phyloP scores from a whole-genome alignment of 2,329 filamentous ascomycete genomes.

The Biscogniauxia marginata region DNA sequence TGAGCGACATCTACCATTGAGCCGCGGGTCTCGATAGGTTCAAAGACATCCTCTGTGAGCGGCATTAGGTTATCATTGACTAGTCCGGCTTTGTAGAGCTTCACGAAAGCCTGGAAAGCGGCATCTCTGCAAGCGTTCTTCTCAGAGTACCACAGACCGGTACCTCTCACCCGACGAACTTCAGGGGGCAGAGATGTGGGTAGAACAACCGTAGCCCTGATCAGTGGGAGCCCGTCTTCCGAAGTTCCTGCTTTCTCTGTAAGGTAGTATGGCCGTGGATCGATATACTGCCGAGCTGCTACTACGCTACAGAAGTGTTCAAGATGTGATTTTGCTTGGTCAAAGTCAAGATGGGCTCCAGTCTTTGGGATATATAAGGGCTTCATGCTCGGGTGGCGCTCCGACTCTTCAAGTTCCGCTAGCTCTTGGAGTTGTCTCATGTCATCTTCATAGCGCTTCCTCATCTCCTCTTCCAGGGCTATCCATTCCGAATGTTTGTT shows the following conservation, averaged over 20 bases:
- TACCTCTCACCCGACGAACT: constrained; percentile 54
- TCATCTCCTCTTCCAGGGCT: constrained; percentile 71
- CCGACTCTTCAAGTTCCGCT: constrained; percentile 46
- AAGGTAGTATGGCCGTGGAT: constrained; percentile 67
- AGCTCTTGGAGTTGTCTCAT: constrained; percentile 48
- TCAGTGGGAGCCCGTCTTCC: constrained; percentile 18
- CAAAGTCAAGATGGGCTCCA: constrained; percentile 66
- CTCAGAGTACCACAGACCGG: constrained; percentile 65
- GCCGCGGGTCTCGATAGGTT: constrained; percentile 38
- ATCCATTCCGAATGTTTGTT: constrained; percentile 54
- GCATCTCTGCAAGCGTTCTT: constrained; percentile 75
- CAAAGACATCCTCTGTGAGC: constrained; percentile 40
- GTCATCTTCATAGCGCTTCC: constrained; percentile 64
- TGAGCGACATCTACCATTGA: constrained; percentile 37
- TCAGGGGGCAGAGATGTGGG: constrained; percentile 67
- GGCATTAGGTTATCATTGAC: constrained; percentile 80
- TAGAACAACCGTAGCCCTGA: constrained; percentile 64
- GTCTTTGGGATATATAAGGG: constrained; percentile 41
- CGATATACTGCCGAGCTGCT: constrained; percentile 56
- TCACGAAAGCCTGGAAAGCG: constrained; percentile 75
- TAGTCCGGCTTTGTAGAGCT: constrained; percentile 67
- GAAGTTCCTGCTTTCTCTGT: constrained; percentile 38
- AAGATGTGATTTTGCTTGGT: constrained; percentile 73
- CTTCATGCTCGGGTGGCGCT: constrained; percentile 30
- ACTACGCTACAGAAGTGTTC: constrained; percentile 75